phyloP scores from a whole-genome alignment of 306 rosid species.

The Rubus parviflorus region DNA sequence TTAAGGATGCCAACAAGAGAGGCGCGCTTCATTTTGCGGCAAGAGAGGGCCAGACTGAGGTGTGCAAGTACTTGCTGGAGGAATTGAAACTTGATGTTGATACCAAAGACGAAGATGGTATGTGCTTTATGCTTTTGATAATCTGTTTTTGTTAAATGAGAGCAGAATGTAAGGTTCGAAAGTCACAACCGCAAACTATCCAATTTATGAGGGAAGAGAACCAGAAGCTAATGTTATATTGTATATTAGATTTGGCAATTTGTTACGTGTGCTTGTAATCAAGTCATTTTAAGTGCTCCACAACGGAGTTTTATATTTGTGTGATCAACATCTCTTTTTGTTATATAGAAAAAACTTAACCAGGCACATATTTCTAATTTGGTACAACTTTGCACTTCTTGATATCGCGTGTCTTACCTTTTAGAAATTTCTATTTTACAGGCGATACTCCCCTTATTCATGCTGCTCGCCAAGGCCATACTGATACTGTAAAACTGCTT shows the following conservation, averaged over 20 bases:
- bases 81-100: conserved; percentile 78
- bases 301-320: background rate
- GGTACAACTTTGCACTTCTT: background rate
- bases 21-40: conserved; percentile 96
- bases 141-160: background rate
- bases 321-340: background rate
- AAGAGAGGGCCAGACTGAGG: conserved; percentile 75
- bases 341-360: background rate
- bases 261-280: background rate
- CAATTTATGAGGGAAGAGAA: background rate
- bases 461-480: conserved; percentile 84
- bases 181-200: background rate
- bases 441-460: conserved; percentile 92
- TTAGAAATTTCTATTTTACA: conserved; percentile 13
- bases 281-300: background rate
- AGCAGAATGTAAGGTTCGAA: background rate
- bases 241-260: background rate
- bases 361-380: background rate
- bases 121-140: background rate
- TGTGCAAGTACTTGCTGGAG: conserved; percentile 67
- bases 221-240: background rate
- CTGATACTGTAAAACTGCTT: conserved; percentile 69
- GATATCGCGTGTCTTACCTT: background rate
- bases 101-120: conserved; percentile 87
- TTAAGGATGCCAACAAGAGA: conserved; percentile 89